A percentile compares a stretch with the other conserved stretches of the same genome.
These are phyloP conservation scores for Neofusicoccum laricinum DNA, from an alignment of 2,329 filamentous ascomycete genomes.

Conservation along the genomic window DNA sequence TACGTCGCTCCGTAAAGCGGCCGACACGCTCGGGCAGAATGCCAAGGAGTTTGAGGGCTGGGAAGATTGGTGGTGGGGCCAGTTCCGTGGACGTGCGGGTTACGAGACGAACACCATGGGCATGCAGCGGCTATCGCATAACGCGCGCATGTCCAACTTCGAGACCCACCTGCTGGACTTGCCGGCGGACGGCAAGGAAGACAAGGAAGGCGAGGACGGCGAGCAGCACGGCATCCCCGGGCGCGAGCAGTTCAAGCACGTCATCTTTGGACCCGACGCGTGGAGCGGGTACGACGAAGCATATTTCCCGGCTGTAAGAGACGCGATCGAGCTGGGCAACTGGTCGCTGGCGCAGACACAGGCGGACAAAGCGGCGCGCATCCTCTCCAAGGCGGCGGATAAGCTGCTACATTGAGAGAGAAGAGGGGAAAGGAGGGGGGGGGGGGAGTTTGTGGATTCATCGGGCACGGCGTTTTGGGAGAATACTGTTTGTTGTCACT, in stretches of 20 bases:
- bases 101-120: constrained; percentile 72
- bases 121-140: constrained; percentile 69
- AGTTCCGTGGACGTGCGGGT: constrained; percentile 40
- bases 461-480: constrained; percentile 2
- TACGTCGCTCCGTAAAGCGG: constrained; percentile 61
- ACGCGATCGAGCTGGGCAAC: constrained; percentile 69
- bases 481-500: neutral
- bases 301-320: constrained; percentile 80
- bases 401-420: constrained; percentile 14
- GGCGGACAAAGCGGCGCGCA: constrained; percentile 68
- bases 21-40: constrained; percentile 57
- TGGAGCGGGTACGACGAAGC: constrained; percentile 69
- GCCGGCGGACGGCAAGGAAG: constrained; percentile 40
- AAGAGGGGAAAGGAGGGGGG: neutral
- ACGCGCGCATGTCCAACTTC: constrained; percentile 74
- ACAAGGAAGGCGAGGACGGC: constrained; percentile 25
- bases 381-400: constrained; percentile 58
- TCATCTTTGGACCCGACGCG: constrained; percentile 78
- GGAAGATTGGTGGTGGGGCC: constrained; percentile 72
- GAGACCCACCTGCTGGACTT: constrained; percentile 81
- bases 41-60: constrained; percentile 69
- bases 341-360: constrained; percentile 66
- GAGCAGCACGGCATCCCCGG: constrained; percentile 66
- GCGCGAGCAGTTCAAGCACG: constrained; percentile 89
- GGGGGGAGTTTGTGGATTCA: neutral